These are phyloP conservation scores for Farysia itapuensis DNA, from an alignment of 1,284 basidiomycete genomes.

Conservation along the genomic window DNA sequence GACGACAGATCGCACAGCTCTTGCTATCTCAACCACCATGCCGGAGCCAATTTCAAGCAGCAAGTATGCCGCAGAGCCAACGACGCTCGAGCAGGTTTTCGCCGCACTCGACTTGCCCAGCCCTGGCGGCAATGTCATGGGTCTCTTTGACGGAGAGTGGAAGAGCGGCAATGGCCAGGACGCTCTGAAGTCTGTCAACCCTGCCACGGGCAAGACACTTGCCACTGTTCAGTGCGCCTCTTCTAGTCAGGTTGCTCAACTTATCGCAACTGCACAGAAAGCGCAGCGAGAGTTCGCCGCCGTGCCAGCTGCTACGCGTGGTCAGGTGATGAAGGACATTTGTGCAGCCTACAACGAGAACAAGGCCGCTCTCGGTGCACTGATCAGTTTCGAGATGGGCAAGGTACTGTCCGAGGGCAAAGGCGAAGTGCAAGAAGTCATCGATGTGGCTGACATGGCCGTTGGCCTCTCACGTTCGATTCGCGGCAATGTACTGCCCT, in stretches of 20 bases:
- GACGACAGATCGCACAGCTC: too few relatives aligned
- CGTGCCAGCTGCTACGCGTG: slow-evolving; percentile 81
- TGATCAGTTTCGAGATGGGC: slow-evolving; percentile 74
- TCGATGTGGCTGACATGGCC: slow-evolving; percentile 82
- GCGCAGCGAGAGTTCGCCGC: slow-evolving; percentile 73
- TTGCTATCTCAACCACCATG: slow-evolving; percentile 9
- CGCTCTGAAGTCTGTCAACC: slow-evolving; percentile 34
- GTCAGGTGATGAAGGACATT: slow-evolving; percentile 84
- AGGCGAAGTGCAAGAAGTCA: slow-evolving; percentile 90
- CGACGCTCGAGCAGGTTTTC: slow-evolving; percentile 12
- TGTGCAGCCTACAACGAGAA: slow-evolving; percentile 77
- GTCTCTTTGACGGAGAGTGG: slow-evolving; percentile 47
- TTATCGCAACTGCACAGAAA: slow-evolving; percentile 69
- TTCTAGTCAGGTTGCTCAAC: slow-evolving; percentile 69
- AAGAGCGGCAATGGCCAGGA: slow-evolving; percentile 17
- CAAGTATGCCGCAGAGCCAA: not conserved
- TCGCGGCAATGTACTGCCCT: slow-evolving; percentile 62
- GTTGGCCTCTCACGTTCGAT: slow-evolving; percentile 87
- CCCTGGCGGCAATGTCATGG: slow-evolving; percentile 26
- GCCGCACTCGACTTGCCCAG: slow-evolving; percentile 18
- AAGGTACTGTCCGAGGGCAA: slow-evolving; percentile 90
- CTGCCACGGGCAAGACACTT: slow-evolving; percentile 43
- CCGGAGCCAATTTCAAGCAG: slow-evolving; percentile 14
- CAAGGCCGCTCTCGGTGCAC: slow-evolving; percentile 78
- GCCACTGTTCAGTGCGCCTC: slow-evolving; percentile 65